Base-by-base conservation (phyloP, 345 rosid species). In the Citrus mangshanensis region DNA sequence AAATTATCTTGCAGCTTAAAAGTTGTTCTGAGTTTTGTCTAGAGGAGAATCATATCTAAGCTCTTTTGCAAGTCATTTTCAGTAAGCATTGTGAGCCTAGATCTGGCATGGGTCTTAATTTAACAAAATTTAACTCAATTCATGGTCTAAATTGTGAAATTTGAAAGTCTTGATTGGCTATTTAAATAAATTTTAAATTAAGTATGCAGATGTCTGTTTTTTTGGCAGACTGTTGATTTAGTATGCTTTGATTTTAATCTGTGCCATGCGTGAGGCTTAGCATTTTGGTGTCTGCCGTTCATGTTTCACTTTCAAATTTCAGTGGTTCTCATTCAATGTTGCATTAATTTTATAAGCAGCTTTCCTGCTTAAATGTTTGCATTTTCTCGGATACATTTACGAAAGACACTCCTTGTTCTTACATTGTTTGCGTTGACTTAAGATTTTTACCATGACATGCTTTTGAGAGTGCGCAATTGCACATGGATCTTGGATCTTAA, bases 401-500 rank as follows among this genome's bases (percentile, higher is more conserved):
- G 2, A 21, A 14, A 28, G 16, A 25, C 10, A 4, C 60, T 19
- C 21, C 9, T 61, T 40, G 76, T 34, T 51, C 37, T 64, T n/a
- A 3, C 16, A 0, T 55, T 73, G 58, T 56, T 40, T 68, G 34
- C 32, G n/a, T 22, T 35, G 2, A 34, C 63, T 9, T 64, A n/a
- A 27, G 4, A 25, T 24, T 60, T 66, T 74, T 38, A 38, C 68
- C 3, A 2, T 28, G 35, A 18, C n/a, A 46, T 74, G 70, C 22
- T 35, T 75, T 75, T 35, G 76, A 32, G 54, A 73, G 28, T 73
- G 55, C 34, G 27, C 37, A 30, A 37, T 35, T 38, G 14, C 49
- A n/a, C 2, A n/a, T 46, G 27, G 68, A 72, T 70, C 70, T 60
- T 73, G 27, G 68, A 72, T 70, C 70, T 51, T 73, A 56, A 63